phyloP scores from a whole-genome alignment of 2,329 filamentous ascomycete genomes.

The Seiridium unicorne region DNA sequence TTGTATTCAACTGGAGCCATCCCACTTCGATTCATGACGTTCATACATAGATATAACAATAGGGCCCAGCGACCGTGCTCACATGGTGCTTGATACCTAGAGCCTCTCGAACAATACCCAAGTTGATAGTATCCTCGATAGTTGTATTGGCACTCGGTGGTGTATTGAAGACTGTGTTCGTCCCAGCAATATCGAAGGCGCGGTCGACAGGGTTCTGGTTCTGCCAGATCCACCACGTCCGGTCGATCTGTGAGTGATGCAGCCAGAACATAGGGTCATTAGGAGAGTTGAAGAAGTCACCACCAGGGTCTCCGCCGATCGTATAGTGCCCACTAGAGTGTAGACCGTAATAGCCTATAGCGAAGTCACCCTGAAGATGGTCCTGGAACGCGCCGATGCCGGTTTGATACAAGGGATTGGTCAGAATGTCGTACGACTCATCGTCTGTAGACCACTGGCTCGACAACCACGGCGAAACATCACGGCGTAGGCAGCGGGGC shows the following conservation, averaged over 20 bases:
- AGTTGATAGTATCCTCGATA: conserved; percentile 20
- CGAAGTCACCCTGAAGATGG: conserved; percentile 2
- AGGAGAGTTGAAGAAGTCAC: conserved; percentile 13
- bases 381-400: conserved; percentile 11
- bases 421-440: conserved; percentile 20
- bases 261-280: conserved; percentile 11
- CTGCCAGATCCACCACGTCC: conserved; percentile 26
- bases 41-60: conserved; percentile 10
- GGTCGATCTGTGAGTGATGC: conserved; percentile 16
- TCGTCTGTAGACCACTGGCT: conserved; percentile 20
- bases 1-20: no score
- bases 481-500: conserved; percentile 13
- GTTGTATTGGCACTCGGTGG: conserved; percentile 20
- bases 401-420: conserved; percentile 12
- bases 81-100: conserved; percentile 8
- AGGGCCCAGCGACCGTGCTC: conserved; percentile 7
- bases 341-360: conserved; percentile 16
- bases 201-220: conserved; percentile 16
- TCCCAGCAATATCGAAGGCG: conserved; percentile 17
- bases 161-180: conserved; percentile 18
- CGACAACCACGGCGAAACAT: conserved; percentile 10
- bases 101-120: conserved; percentile 8
- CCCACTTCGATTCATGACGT: neutral
- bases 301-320: conserved; percentile 33
- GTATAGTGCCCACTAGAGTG: conserved; percentile 34